Percentiles rank a stretch among this genome's conserved stretches.
Evolutionary conservation across 2,329 filamentous ascomycete species (phyloP).

Genomic region (Penicillium crustosum): DNA sequence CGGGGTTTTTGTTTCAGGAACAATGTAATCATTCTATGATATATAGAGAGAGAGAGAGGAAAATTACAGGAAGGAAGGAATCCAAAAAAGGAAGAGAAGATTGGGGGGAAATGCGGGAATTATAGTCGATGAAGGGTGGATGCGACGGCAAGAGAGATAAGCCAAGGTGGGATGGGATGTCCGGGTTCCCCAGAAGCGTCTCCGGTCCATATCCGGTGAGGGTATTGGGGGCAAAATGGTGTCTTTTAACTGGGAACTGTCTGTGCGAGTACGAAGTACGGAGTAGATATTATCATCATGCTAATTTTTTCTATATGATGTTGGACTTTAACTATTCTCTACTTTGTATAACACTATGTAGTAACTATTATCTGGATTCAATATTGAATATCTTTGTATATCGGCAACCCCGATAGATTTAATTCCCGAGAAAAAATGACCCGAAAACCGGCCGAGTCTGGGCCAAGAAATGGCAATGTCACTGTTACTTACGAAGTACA

Average conservation of each 20-base stretch:
- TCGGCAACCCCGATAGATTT: not conserved
- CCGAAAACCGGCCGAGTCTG: not conserved
- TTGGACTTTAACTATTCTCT: too few relatives aligned
- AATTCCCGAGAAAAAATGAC: not conserved
- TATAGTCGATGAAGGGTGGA: slow-evolving; percentile 4
- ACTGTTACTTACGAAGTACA: not conserved
- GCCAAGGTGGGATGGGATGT: not conserved
- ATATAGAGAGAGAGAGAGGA: not conserved
- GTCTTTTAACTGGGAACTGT: not conserved
- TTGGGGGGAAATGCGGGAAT: slow-evolving; percentile 4
- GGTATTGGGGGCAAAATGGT: slow-evolving; percentile 10
- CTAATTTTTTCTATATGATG: too few relatives aligned
- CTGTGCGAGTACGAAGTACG: not conserved
- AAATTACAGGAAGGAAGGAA: not conserved
- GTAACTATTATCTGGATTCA: too few relatives aligned
- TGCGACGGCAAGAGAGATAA: slow-evolving; percentile 16
- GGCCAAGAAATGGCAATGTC: not conserved
- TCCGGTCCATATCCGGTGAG: slow-evolving; percentile 19
- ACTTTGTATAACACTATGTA: too few relatives aligned
- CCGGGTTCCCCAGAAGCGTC: slow-evolving; percentile 13
- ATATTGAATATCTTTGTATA: not conserved
- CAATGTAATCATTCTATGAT: slow-evolving; percentile 31
- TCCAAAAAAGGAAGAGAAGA: not conserved
- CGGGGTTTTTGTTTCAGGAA: slow-evolving; percentile 18
- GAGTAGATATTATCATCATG: not conserved